Base-by-base conservation (phyloP, 2,329 filamentous ascomycete species). In the Drechslerella stenobrocha region DNA sequence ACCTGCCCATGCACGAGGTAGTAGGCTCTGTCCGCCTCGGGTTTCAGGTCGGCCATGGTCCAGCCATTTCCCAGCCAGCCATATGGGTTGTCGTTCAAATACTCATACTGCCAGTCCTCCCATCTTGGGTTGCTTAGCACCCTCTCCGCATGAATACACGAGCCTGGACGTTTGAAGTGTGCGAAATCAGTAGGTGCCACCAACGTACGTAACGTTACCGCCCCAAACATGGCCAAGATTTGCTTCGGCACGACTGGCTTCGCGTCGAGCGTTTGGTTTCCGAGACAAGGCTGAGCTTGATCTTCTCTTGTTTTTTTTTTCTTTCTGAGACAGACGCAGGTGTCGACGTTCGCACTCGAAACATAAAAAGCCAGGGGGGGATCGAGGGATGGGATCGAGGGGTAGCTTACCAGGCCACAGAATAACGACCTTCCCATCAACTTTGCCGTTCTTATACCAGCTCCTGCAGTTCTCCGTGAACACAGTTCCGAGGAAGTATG, bases 361-460 rank as follows among this genome's bases (percentile, higher is more conserved):
- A n/a, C n/a, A n/a, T n/a, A n/a, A n/a, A n/a, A n/a, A n/a, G n/a
- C n/a, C n/a, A 30, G 13, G 9, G 13, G 11, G 23, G 22, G 44
- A 44, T n/a, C n/a, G n/a, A n/a, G n/a, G n/a, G n/a, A n/a, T n/a
- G n/a, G n/a, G n/a, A n/a, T n/a, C n/a, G n/a, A 37, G 24, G 28
- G 18, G 9, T 24, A 50, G 48, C 63, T 60, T 55, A 22, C 79
- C 79, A 8, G 77, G 76, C 71, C 77, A 81, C n/a, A 78, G 73
- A 4, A 79, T 79, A 18, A 78, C 76, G 30, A 81, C 76, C 34
- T 78, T 74, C 15, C 79, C 79, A 44, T 80, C 76, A 2, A 76
- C 72, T 1, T 72, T 75, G 34, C 76, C 76, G 28, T 77, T 76
- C 72, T 81, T 80, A 72, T 83, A 84, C 81, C 81, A 83, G 53